Evolutionary conservation across 345 rosid species (phyloP).

Genomic region (Aquilaria sinensis): DNA sequence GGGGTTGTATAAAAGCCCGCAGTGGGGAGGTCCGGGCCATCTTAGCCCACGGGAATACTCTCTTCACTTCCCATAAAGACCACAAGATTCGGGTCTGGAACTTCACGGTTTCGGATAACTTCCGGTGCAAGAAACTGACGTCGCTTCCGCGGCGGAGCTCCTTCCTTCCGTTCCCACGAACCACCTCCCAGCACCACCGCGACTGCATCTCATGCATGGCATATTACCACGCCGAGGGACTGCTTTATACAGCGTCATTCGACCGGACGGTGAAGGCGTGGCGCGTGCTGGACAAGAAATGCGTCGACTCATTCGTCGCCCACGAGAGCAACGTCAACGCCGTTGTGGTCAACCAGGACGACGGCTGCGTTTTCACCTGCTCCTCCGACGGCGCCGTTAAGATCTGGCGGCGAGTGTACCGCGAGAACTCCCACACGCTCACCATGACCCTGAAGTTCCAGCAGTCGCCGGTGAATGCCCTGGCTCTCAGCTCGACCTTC

Average conservation of each 20-base stretch:
- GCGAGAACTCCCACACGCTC: constrained; percentile 42
- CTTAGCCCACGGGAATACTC: constrained; percentile 32
- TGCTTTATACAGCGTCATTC: constrained; percentile 32
- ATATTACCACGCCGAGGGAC: constrained; percentile 37
- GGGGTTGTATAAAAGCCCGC: constrained; percentile 29
- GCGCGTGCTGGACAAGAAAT: constrained; percentile 31
- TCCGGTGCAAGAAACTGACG: constrained; percentile 23
- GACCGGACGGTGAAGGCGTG: constrained; percentile 44
- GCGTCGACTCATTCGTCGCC: constrained; percentile 44
- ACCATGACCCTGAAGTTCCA: constrained; percentile 45
- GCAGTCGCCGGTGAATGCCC: constrained; percentile 40
- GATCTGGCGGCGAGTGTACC: constrained; percentile 42
- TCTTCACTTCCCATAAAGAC: constrained; percentile 46
- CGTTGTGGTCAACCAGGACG: constrained; percentile 43
- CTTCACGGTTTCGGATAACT: constrained; percentile 25
- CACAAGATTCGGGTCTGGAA: constrained; percentile 36
- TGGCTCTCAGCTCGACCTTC: constrained; percentile 31
- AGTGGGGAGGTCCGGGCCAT: constrained; percentile 33
- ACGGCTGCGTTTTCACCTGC: constrained; percentile 50
- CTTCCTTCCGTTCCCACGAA: constrained; percentile 21
- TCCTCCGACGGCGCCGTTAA: constrained; percentile 45
- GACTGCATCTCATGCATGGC: constrained; percentile 47
- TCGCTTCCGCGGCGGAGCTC: constrained; percentile 32
- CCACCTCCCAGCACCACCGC: constrained; percentile 25
- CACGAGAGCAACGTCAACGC: constrained; percentile 40